Percentiles rank a stretch among this genome's conserved stretches.
phyloP scores from a whole-genome alignment of 805 yeast genomes.

The Debaryomyces maramus region DNA sequence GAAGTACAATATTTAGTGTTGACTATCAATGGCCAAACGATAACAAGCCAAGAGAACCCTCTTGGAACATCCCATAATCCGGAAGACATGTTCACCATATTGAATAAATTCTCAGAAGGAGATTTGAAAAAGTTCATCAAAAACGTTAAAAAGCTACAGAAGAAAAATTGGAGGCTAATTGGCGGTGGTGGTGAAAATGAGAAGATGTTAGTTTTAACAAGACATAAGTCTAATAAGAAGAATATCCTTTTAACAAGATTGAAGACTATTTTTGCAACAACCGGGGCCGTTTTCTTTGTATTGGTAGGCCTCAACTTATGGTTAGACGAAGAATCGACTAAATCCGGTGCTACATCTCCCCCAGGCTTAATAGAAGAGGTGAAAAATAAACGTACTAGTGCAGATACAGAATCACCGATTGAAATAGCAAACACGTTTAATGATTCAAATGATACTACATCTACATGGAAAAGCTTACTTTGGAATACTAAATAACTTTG shows the following conservation, averaged over 20 bases:
- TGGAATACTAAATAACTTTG: conserved; percentile 2
- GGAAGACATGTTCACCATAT: conserved; percentile 44
- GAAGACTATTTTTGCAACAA: conserved; percentile 23
- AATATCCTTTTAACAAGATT: conserved; percentile 10
- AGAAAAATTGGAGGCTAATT: conserved; percentile 52
- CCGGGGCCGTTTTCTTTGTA: conserved; percentile 24
- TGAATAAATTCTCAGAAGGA: conserved; percentile 34
- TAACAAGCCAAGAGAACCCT: conserved; percentile 37
- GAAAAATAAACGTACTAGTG: neutral
- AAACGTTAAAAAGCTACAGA: conserved; percentile 43
- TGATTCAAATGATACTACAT: neutral
- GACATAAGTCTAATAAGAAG: conserved; percentile 1
- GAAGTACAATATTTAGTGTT: conserved; percentile 28
- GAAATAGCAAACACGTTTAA: neutral
- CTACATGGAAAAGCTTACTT: conserved; percentile 1
- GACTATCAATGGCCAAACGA: conserved; percentile 34
- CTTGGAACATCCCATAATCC: conserved; percentile 30
- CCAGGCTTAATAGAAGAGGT: neutral
- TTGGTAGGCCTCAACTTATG: conserved; percentile 23
- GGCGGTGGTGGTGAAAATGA: conserved; percentile 36
- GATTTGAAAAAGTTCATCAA: conserved; percentile 36
- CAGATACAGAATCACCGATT: neutral
- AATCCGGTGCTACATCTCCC: neutral
- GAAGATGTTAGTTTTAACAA: conserved; percentile 15
- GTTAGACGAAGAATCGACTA: conserved; percentile 8